phyloP scores from a whole-genome alignment of 2,329 filamentous ascomycete species.

The Aspergillus eucalypticola region DNA sequence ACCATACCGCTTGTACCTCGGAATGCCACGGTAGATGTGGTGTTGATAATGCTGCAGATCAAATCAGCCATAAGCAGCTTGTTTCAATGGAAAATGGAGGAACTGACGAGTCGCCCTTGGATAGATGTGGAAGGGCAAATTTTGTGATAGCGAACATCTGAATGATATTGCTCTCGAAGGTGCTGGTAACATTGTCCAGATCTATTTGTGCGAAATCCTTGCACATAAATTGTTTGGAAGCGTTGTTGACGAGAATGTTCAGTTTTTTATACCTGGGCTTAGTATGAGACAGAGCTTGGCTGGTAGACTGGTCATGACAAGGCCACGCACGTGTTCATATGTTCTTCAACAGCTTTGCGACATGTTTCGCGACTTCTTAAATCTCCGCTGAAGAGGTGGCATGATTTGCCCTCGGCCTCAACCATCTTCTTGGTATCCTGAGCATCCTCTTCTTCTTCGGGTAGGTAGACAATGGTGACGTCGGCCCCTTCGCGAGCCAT shows the following conservation, averaged over 20 bases:
- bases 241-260: conserved; percentile 61
- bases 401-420: conserved; percentile 52
- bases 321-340: conserved; percentile 49
- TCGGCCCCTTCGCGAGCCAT: conserved; percentile 62
- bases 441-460: conserved; percentile 58
- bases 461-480: conserved; percentile 57
- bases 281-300: conserved; percentile 32
- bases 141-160: conserved; percentile 63
- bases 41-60: conserved; percentile 56
- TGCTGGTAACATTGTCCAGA: conserved; percentile 56
- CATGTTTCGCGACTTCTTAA: conserved; percentile 55
- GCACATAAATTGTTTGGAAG: conserved; percentile 58
- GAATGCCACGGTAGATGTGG: conserved; percentile 56
- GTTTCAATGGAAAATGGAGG: neutral
- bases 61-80: neutral
- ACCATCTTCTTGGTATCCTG: conserved; percentile 55
- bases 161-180: conserved; percentile 59
- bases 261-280: conserved; percentile 31
- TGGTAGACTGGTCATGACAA: neutral
- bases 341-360: conserved; percentile 53
- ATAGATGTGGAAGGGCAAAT: conserved; percentile 58
- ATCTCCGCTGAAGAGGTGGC: conserved; percentile 52
- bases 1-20: conserved; percentile 53
- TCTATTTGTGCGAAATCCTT: conserved; percentile 56
- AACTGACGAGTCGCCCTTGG: conserved; percentile 49